These are phyloP conservation scores for Camelina laxa DNA, from an alignment of 345 rosid genomes.

Conservation along the genomic window DNA sequence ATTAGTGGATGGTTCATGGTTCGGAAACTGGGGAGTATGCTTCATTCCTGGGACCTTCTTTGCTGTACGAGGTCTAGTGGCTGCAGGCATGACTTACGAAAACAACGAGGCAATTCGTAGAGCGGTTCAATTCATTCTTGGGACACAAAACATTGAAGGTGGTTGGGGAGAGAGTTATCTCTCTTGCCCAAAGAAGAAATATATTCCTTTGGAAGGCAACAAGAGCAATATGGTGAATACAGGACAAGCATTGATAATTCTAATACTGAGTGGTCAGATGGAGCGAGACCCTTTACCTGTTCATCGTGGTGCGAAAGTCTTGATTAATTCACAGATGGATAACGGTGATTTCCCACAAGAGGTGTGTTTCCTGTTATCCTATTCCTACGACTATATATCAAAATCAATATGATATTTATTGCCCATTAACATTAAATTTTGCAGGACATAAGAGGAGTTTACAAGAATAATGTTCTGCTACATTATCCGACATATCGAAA, in stretches of 20 bases:
- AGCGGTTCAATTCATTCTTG: slow-evolving; percentile 59
- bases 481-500: not conserved
- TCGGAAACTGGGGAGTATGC: slow-evolving; percentile 77
- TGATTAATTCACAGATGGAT: slow-evolving; percentile 30
- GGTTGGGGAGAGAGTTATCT: slow-evolving; percentile 78
- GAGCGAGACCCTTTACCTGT: slow-evolving; percentile 29
- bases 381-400: not conserved
- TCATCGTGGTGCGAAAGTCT: slow-evolving; percentile 30
- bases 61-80: slow-evolving; percentile 53
- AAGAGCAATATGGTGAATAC: slow-evolving; percentile 25
- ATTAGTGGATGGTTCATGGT: slow-evolving; percentile 68
- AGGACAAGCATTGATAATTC: slow-evolving; percentile 26
- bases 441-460: not conserved
- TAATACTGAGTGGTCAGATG: slow-evolving; percentile 38
- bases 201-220: slow-evolving; percentile 26
- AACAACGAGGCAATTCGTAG: slow-evolving; percentile 47
- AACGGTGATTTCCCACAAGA: slow-evolving; percentile 36
- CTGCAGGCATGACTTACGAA: slow-evolving; percentile 51
- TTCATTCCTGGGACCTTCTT: slow-evolving; percentile 68
- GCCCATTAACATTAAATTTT: not conserved
- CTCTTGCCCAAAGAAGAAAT: slow-evolving; percentile 56
- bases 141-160: slow-evolving; percentile 58
- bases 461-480: not conserved
- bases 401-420: not conserved
- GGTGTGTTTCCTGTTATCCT: slow-evolving; percentile 2